Base-by-base conservation (phyloP, 805 yeast genomes). In the Metschnikowia chrysomelidarum region DNA sequence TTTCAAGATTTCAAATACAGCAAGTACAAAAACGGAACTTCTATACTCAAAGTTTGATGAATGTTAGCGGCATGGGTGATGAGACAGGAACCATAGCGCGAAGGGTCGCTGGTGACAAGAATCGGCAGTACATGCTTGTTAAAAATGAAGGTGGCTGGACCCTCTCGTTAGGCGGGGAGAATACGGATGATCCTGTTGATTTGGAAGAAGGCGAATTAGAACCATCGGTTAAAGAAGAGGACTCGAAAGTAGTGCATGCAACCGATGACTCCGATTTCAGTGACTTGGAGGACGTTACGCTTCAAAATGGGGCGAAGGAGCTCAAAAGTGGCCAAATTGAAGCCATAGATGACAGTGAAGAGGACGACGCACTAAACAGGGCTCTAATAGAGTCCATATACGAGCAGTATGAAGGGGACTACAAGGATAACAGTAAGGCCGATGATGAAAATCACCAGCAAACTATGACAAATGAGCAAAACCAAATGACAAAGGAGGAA, bases 1-100 rank as follows among this genome's bases (percentile, higher is more conserved):
- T 93, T 51, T 88, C 97, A 12, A 81, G 75, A 49, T 93, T 93
- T 57, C 99, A 93, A 57, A 86, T 93, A 42, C 80, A 85, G 49
- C 85, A 91, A 76, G 98, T 93, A 1, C 84, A 87, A 47, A 87
- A 87, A 56, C 71, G 99, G 43, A 93, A 93, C 57, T 88, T 76
- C 54, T 80, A 83, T 47, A 91, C 98, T 0, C 98, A 93, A 59
- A 73, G 78, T 45, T 66, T 93, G 24, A 82, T 93, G 86, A 80
- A 80, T 44, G 78, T 83, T 1, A 75, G 86, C 7, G 98, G 97
- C 0, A 71, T 86, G 78, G 84, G 82, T 23, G 78, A 69, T 26
- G 75, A 69, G 10, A 67, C 70, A 4, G 49, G 50, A 2, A 69
- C 62, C 35, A 58, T 69, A 0, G 64, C 72, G 7, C 61, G 76